Conservation (phyloP, 306 rosid species). For the Sechiopsis laciniata region DNA sequence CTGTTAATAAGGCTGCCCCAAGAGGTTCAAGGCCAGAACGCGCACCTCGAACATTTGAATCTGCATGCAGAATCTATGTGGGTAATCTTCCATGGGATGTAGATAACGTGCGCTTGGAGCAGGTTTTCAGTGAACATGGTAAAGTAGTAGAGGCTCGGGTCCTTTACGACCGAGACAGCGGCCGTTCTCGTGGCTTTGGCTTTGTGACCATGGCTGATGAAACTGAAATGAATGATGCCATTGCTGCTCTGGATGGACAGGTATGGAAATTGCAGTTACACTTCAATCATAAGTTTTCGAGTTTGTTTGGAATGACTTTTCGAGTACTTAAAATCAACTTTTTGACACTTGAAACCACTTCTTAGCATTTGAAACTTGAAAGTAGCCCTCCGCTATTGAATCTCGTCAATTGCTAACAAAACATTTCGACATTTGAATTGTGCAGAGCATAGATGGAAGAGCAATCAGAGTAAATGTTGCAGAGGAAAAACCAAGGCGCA, state of each 20-base stretch:
- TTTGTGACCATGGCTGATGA: slow-evolving; percentile 76
- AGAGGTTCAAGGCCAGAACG: slow-evolving; percentile 66
- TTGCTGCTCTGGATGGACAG: slow-evolving; percentile 95
- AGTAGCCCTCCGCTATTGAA: background rate
- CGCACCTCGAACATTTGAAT: slow-evolving; percentile 39
- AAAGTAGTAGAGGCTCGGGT: slow-evolving; percentile 64
- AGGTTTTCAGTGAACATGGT: slow-evolving; percentile 75
- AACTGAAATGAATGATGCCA: slow-evolving; percentile 68
- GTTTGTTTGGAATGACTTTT: too few relatives aligned
- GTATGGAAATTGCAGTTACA: slow-evolving; percentile 29
- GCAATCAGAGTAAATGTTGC: slow-evolving; percentile 86
- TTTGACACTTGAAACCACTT: too few relatives aligned
- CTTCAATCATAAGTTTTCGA: too few relatives aligned
- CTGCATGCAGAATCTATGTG: slow-evolving; percentile 51
- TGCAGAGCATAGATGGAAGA: slow-evolving; percentile 78
- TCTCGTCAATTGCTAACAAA: background rate
- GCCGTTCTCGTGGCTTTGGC: slow-evolving; percentile 97
- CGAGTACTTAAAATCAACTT: too few relatives aligned
- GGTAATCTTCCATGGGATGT: slow-evolving; percentile 91
- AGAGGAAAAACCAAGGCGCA: slow-evolving; percentile 71
- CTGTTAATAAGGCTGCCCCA: slow-evolving; percentile 89
- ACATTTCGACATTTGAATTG: background rate
- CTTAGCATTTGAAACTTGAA: too few relatives aligned
- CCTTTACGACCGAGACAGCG: slow-evolving; percentile 74
- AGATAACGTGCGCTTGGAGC: slow-evolving; percentile 60